Base-by-base conservation (phyloP, 495 filamentous ascomycete species). In the Neurospora sp. region DNA sequence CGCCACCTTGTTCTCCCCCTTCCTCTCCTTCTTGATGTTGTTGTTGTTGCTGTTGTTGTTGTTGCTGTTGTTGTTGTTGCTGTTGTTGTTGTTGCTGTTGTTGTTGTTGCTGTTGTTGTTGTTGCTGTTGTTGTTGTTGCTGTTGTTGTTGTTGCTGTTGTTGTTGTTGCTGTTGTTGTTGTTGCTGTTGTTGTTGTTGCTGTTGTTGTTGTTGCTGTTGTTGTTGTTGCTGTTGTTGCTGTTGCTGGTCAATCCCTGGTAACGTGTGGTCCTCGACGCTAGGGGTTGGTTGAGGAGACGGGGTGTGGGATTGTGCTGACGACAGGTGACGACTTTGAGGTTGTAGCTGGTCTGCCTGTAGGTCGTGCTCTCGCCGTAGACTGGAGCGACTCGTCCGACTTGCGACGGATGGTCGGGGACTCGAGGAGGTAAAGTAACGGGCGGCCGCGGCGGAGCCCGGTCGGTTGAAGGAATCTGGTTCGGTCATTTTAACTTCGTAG, bases 381-480 rank as follows among this genome's bases (percentile, higher is more conserved):
- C 77, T 79, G 12, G 80, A 80, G 6, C 73, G 70, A 70, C 78
- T 80, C 9, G 70, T 72, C 14, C 76, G 76, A 70, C 73, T 78
- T 42, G 73, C 75, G 22, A 80, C 75, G 3, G 77, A 80, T 18
- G 79, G 77, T 10, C 76, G 77, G 2, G 77, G 77, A 71, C 80
- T 79, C 3, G 80, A 72, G 6, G 72, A 71, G 27, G 73, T n/a
- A 45, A 75, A 72, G 65, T 73, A 70, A 12, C 71, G 69, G 14
- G 53, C 59, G 38, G 76, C 75, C 40, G 75, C 71, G 41, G 78
- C 73, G 48, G 79, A 81, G 53, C 73, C 75, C 42, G 78, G 79
- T 37, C 78, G 79, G 39, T 71, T 68, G 40, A 39, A 65, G 53
- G 27, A 10, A 10, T 75, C 74, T 37, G 76, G 74, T 22, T 77